Conservation (phyloP, 2,329 filamentous ascomycete genomes). For the Coniochaeta sp. region DNA sequence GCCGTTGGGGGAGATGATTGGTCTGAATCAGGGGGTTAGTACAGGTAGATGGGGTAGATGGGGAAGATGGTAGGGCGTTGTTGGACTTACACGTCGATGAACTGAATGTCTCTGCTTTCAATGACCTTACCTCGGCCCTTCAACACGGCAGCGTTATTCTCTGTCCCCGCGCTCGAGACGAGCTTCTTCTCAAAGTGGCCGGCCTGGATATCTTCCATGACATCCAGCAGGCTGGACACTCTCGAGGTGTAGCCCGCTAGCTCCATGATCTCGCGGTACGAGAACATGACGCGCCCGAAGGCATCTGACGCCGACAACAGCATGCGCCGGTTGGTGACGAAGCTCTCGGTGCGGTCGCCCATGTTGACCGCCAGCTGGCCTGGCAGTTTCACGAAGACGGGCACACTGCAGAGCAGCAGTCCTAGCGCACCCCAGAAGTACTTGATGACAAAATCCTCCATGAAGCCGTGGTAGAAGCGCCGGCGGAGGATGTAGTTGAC, state of each 20-base stretch:
- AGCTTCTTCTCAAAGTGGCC: constrained; percentile 96
- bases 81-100: constrained; percentile 66
- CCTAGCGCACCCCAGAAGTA: constrained; percentile 98
- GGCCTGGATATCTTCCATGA: constrained; percentile 87
- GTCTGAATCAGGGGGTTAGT: constrained; percentile 30
- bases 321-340: constrained; percentile 91
- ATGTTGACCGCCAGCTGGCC: constrained; percentile 58
- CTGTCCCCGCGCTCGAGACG: constrained; percentile 78
- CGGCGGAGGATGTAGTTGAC: constrained; percentile 90
- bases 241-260: constrained; percentile 91
- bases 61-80: not conserved
- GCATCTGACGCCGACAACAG: constrained; percentile 90
- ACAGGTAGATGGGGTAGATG: too few species aligned
- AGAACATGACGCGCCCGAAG: constrained; percentile 94
- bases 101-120: constrained; percentile 78
- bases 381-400: constrained; percentile 91
- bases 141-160: constrained; percentile 76
- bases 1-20: constrained; percentile 94
- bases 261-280: constrained; percentile 95
- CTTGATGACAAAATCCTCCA: constrained; percentile 99
- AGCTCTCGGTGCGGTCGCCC: constrained; percentile 67
- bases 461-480: constrained; percentile 94
- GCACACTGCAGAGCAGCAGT: constrained; percentile 84
- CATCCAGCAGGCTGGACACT: constrained; percentile 80
- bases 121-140: constrained; percentile 73